Evolutionary conservation across 1,284 basidiomycete genomes (phyloP).

Genomic region (Xerocomus nothofagi): DNA sequence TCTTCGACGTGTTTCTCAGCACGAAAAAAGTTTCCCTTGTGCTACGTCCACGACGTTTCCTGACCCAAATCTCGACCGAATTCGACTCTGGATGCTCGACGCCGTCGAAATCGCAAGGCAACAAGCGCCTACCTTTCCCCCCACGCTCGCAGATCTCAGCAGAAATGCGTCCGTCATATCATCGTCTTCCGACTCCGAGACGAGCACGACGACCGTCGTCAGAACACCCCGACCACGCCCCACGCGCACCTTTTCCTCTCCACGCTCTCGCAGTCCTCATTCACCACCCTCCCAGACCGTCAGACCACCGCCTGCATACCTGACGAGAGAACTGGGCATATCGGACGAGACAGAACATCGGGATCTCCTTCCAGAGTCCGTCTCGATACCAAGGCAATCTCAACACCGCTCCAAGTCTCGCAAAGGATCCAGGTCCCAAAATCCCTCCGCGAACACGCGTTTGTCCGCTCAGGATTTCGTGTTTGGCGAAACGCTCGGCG

Average conservation of each 20-base stretch:
- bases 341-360: slow-evolving; percentile 33
- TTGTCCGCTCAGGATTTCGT: slow-evolving; percentile 62
- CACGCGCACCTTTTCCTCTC: slow-evolving; percentile 64
- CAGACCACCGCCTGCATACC: slow-evolving; percentile 54
- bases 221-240: slow-evolving; percentile 56
- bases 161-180: slow-evolving; percentile 76
- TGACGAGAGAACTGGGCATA: slow-evolving; percentile 57
- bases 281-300: slow-evolving; percentile 47
- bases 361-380: slow-evolving; percentile 15
- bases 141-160: slow-evolving; percentile 62
- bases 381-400: background rate
- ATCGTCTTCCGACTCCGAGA: slow-evolving; percentile 63
- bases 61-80: background rate
- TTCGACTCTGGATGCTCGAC: slow-evolving; percentile 14
- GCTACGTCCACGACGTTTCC: background rate
- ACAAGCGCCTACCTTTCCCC: slow-evolving; percentile 27
- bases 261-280: slow-evolving; percentile 55
- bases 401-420: slow-evolving; percentile 36
- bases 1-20: slow-evolving; percentile 16
- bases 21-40: slow-evolving; percentile 1
- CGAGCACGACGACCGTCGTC: slow-evolving; percentile 43
- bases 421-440: slow-evolving; percentile 43
- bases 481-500: slow-evolving; percentile 70
- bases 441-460: slow-evolving; percentile 49
- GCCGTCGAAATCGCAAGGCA: background rate